Evolutionary conservation across 2,329 filamentous ascomycete genomes (phyloP).

Genomic region (Colletotrichum tanaceti): DNA sequence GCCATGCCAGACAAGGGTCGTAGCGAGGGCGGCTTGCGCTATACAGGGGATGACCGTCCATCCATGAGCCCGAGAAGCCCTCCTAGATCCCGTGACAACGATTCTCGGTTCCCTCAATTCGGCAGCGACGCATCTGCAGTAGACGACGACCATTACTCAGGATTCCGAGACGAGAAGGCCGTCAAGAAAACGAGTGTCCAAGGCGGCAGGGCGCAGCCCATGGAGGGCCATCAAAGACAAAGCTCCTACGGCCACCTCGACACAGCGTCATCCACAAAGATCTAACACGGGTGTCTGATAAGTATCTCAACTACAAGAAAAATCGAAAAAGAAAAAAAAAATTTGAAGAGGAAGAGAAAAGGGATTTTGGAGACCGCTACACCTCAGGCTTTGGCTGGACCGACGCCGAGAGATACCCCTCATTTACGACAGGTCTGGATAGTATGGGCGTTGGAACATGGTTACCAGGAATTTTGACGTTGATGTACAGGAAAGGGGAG

Average conservation of each 20-base stretch:
- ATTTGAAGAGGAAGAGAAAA: neutral
- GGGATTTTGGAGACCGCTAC: slow-evolving; percentile 20
- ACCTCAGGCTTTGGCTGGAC: slow-evolving; percentile 41
- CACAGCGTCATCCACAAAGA: slow-evolving; percentile 35
- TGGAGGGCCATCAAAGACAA: slow-evolving; percentile 49
- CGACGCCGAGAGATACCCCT: slow-evolving; percentile 41
- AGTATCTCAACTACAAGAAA: neutral
- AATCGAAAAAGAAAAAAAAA: neutral
- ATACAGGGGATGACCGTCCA: slow-evolving; percentile 48
- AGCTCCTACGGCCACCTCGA: slow-evolving; percentile 53
- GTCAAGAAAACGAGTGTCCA: slow-evolving; percentile 36
- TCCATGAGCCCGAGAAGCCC: slow-evolving; percentile 45
- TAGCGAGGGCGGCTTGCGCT: slow-evolving; percentile 67
- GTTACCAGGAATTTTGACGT: slow-evolving; percentile 5
- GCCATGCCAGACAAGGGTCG: slow-evolving; percentile 68
- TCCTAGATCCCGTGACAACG: slow-evolving; percentile 38
- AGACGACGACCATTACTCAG: slow-evolving; percentile 41
- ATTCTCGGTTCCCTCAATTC: slow-evolving; percentile 38
- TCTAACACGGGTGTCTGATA: slow-evolving; percentile 21
- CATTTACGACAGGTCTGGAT: slow-evolving; percentile 40
- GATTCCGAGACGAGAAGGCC: slow-evolving; percentile 47
- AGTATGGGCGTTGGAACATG: slow-evolving; percentile 28
- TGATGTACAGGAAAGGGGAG: neutral
- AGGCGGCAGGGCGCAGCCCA: slow-evolving; percentile 42
- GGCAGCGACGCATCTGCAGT: slow-evolving; percentile 36